These are phyloP conservation scores for Komagataella ulmi DNA, from an alignment of 805 yeast species.

Conservation along the genomic window DNA sequence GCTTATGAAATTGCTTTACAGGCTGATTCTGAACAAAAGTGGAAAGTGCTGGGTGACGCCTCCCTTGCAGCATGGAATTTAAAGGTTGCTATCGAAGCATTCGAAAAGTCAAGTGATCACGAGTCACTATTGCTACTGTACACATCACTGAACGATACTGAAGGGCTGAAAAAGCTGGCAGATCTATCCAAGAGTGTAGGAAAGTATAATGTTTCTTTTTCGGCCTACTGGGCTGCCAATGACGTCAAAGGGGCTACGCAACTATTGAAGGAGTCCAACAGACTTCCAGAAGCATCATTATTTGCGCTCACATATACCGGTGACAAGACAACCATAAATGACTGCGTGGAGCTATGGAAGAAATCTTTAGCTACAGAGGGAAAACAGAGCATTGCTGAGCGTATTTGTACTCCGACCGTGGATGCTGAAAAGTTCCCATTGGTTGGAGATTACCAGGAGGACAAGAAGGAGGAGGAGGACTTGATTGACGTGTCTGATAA, in stretches of 20 bases:
- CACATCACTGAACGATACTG: conserved; percentile 64
- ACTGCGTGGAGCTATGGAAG: conserved; percentile 58
- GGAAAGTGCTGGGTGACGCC: conserved; percentile 87
- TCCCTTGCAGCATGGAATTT: conserved; percentile 71
- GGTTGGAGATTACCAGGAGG: conserved; percentile 13
- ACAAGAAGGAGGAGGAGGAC: conserved; percentile 5
- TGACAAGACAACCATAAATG: conserved; percentile 23
- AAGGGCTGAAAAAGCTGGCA: conserved; percentile 51
- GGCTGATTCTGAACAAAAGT: conserved; percentile 51
- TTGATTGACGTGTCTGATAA: not conserved
- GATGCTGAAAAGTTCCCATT: conserved; percentile 21
- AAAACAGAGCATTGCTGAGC: conserved; percentile 44
- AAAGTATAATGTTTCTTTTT: conserved; percentile 81
- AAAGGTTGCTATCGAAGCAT: conserved; percentile 68
- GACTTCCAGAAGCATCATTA: conserved; percentile 77
- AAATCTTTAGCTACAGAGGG: conserved; percentile 33
- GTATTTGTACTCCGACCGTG: conserved; percentile 34
- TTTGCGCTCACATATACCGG: conserved; percentile 62
- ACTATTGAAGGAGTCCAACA: conserved; percentile 51
- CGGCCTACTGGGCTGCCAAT: conserved; percentile 80
- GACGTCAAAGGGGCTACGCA: conserved; percentile 50
- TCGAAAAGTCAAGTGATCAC: conserved; percentile 65
- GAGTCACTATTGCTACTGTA: conserved; percentile 72
- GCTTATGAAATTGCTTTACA: conserved; percentile 57
- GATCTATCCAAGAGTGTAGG: conserved; percentile 57